Evolutionary conservation across 805 yeast species (phyloP), one percentile per base, ranked within the genome.

Genomic region (Candida ponderosae): DNA sequence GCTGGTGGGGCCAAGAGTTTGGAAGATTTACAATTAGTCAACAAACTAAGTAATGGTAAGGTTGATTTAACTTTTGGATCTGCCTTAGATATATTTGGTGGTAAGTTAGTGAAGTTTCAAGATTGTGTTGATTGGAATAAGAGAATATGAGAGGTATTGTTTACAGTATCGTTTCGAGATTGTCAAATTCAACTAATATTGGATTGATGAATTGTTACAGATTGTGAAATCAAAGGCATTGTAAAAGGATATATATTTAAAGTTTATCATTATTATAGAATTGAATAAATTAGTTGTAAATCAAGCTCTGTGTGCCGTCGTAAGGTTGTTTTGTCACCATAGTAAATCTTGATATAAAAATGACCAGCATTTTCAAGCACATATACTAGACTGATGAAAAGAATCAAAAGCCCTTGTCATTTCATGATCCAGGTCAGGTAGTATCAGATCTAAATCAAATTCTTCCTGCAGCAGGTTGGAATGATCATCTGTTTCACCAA

Each of bases 51-150:
- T 54, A 51, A 61, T 3, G 95, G 95, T 3, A 81, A 73, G 50
- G 96, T 93, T 13, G 97, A 93, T 55, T 66, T 93, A 54, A 93
- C 98, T 0, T 89, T 65, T 53, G 99, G 99, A 2, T 83, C 95
- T 55, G 82, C 97, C 0, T 62, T 93, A 37, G 98, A 93, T 56
- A 86, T 93, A 10, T 93, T 90, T 66, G 99, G 99, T 1, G 99
- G 99, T 0, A 56, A 60, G 5, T 57, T 83, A 37, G 96, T 93
- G 27, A 76, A 66, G 50, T 88, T 87, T 50, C 67, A 66, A 2
- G 96, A 88, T 5, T 76, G 87, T 39, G 78, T 84, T 27, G 51
- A 52, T 26, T 89, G 97, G 96, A 88, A 87, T 53, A 39, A 47
- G 23, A 37, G 34, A n/a, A 57, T 51, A 38, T 50, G 21, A 24